Evolutionary conservation across 345 rosid genomes (phyloP).

Genomic region (Camelina neglecta): DNA sequence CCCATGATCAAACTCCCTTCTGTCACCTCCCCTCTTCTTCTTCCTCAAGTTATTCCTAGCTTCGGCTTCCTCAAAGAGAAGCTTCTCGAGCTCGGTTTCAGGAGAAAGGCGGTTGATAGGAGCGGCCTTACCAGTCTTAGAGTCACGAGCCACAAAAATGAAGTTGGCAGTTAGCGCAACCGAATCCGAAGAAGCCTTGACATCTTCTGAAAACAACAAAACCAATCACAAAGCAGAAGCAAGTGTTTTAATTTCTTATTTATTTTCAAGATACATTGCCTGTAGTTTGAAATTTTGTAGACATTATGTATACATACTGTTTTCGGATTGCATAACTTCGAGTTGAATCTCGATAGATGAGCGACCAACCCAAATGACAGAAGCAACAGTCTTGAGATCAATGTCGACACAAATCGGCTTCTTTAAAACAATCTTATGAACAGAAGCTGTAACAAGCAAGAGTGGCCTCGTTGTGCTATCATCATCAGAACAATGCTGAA

Average conservation of each 20-base stretch:
- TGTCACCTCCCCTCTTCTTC: conserved; percentile 58
- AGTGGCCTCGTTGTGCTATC: conserved; percentile 83
- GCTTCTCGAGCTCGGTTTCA: conserved; percentile 65
- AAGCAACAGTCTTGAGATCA: conserved; percentile 73
- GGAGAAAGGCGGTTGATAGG: conserved; percentile 70
- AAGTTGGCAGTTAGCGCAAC: conserved; percentile 73
- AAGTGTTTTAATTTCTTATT: not conserved
- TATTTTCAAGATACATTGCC: not conserved
- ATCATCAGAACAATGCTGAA: conserved; percentile 79
- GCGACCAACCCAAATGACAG: conserved; percentile 85
- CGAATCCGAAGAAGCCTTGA: conserved; percentile 51
- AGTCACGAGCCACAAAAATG: conserved; percentile 86
- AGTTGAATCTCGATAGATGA: conserved; percentile 88
- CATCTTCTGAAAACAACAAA: conserved; percentile 51
- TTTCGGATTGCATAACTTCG: conserved; percentile 61
- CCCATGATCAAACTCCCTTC: conserved; percentile 54
- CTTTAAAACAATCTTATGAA: conserved; percentile 77
- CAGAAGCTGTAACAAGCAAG: conserved; percentile 86
- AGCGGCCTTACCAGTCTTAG: conserved; percentile 78
- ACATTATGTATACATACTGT: conserved; percentile 12
- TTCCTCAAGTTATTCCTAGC: conserved; percentile 68
- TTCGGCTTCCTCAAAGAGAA: conserved; percentile 76
- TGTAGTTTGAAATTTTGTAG: not conserved
- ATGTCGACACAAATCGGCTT: conserved; percentile 72
- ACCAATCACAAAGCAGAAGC: not conserved